These are phyloP conservation scores for Fusarium ambrosium DNA, from an alignment of 2,329 filamentous ascomycete genomes.

Conservation along the genomic window DNA sequence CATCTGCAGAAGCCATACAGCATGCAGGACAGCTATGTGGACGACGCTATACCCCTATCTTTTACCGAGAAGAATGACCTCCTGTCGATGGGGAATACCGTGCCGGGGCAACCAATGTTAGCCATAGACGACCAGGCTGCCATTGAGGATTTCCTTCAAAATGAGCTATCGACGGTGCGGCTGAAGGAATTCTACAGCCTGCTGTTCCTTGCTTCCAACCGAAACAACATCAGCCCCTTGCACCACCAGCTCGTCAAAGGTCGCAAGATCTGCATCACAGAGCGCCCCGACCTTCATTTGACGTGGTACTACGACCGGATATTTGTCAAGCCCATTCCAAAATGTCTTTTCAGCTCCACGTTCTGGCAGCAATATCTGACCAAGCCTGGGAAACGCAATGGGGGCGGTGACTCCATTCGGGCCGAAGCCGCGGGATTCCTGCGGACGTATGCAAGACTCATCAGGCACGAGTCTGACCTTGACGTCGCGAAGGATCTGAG, in stretches of 20 bases:
- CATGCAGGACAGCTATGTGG: background rate
- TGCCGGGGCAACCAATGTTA: conserved; percentile 12
- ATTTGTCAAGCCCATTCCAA: conserved; percentile 58
- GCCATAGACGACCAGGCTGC: conserved; percentile 2
- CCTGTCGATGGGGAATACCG: background rate
- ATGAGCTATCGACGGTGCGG: conserved; percentile 13
- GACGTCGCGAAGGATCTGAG: conserved; percentile 43
- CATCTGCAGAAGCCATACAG: background rate
- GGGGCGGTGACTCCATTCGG: conserved; percentile 18
- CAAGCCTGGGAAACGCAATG: background rate
- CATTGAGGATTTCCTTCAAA: conserved; percentile 8
- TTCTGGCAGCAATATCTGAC: conserved; percentile 47
- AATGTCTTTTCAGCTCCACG: conserved; percentile 50
- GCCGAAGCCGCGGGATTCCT: conserved; percentile 51
- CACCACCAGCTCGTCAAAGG: conserved; percentile 51
- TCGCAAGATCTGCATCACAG: conserved; percentile 54
- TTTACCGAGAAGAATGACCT: conserved; percentile 2
- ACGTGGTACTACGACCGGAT: conserved; percentile 56
- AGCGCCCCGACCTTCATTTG: conserved; percentile 56
- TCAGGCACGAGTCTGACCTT: conserved; percentile 53
- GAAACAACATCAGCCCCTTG: conserved; percentile 45
- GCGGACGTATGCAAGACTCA: conserved; percentile 51
- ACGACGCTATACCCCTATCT: background rate
- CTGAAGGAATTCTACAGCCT: conserved; percentile 8
- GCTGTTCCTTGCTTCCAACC: conserved; percentile 20